phyloP scores from a whole-genome alignment of 176 grass and related monocot species.

The Aegilops speltoides region DNA sequence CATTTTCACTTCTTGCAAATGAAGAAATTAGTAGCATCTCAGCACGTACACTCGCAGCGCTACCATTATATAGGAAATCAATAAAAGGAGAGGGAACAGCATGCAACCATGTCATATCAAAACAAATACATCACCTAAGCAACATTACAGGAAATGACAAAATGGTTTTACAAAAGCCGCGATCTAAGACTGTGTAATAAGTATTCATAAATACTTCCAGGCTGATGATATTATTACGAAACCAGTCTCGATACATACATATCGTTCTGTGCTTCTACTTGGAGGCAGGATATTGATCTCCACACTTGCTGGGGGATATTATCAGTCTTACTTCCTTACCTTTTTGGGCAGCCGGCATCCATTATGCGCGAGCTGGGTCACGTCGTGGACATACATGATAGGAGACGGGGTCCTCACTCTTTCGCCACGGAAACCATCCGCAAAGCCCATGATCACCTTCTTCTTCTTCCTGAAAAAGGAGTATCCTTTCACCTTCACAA shows the following conservation, averaged over 20 bases:
- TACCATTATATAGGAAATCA: neutral
- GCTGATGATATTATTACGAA: neutral
- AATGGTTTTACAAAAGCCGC: neutral
- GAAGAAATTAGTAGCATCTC: neutral
- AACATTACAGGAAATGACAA: neutral
- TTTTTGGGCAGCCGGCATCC: constrained; percentile 8
- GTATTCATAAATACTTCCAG: neutral
- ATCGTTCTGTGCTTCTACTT: neutral
- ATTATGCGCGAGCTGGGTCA: constrained; percentile 16
- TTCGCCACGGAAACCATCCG: neutral
- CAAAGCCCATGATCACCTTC: constrained; percentile 4
- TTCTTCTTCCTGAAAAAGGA: constrained; percentile 23
- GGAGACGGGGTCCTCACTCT: neutral
- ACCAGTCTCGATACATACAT: neutral
- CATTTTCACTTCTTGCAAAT: neutral
- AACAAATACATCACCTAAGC: neutral
- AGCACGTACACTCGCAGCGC: neutral
- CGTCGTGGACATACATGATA: constrained; percentile 8
- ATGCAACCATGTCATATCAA: neutral
- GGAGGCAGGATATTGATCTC: neutral
- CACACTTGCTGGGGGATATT: neutral
- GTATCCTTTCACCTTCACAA: constrained; percentile 12
- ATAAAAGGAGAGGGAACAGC: neutral
- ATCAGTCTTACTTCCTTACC: neutral
- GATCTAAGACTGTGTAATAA: neutral